phyloP scores from a whole-genome alignment of 1,284 basidiomycete species.

The Cryptococcus neoformans region DNA sequence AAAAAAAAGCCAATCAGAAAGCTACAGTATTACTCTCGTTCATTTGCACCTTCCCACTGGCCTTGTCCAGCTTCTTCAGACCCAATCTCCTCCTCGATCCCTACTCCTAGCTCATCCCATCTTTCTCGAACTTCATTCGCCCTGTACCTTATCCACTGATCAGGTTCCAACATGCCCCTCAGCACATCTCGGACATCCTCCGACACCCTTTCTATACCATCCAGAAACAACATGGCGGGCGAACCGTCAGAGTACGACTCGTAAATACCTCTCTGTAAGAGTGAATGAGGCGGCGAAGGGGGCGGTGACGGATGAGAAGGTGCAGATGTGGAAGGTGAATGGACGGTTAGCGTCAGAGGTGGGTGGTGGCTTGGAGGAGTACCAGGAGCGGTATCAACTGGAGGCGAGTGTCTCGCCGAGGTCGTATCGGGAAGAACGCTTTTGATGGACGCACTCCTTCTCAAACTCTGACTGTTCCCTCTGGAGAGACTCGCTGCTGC shows the following conservation, averaged over 20 bases:
- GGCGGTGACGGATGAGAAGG: not conserved
- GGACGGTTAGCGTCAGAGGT: not conserved
- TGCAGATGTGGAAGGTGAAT: not conserved
- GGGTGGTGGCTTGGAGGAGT: not conserved
- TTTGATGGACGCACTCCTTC: not conserved
- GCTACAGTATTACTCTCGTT: no score
- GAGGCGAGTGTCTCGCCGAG: not conserved
- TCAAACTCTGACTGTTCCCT: constrained; percentile 7
- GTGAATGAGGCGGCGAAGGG: not conserved
- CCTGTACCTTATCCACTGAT: constrained; percentile 26
- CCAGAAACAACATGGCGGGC: constrained; percentile 31
- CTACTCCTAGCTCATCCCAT: constrained; percentile 31
- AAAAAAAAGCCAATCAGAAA: not conserved
- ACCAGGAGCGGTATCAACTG: not conserved
- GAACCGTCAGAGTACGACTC: constrained; percentile 33
- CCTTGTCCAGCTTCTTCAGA: not conserved
- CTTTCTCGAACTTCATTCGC: constrained; percentile 29
- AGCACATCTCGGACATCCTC: constrained; percentile 30
- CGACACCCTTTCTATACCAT: constrained; percentile 23
- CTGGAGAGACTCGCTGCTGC: not conserved
- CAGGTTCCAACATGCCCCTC: constrained; percentile 35
- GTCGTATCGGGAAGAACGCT: no score
- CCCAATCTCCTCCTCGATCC: constrained; percentile 2
- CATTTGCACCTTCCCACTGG: no score
- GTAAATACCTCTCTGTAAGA: constrained; percentile 10